Evolutionary conservation across 2,329 filamentous ascomycete species (phyloP), one percentile per base, ranked within the genome.

Genomic region (Fusarium redolens): DNA sequence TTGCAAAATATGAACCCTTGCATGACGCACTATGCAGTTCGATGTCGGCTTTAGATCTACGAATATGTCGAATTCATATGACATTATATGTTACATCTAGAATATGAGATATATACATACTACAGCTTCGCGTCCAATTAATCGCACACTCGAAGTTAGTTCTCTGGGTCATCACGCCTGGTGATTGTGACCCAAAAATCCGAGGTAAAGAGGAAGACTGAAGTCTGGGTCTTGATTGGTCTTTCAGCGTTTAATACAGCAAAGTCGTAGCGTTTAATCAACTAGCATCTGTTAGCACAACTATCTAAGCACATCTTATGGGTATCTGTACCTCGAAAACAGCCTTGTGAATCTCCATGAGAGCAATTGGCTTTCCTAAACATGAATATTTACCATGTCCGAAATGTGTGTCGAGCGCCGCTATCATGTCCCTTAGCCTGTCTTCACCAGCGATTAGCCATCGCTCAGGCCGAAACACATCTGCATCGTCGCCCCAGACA

Each of bases 391-490:
- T 81, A 1, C 86, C 85, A n/a, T 82, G 78, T 1, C 85, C 84
- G 65, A 87, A 88, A 17, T 84, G 78, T 4, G 83, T 78, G 35
- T 86, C 85, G 22, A 83, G 61, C 0, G 81, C 83, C 1, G 77
- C 74, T 10, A 78, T 73, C 80, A 85, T 86, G 3, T 68, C 73
- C 22, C 65, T 78, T 15, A 82, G 65, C 37, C 81, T 76, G 0
- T 79, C 79, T 3, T 70, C 72, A 1, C 78, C 75, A 1, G 78
- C 79, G 30, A 83, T 81, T 10, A 90, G 71, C 88, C 88, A 90
- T 44, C 88, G 77, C 78, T 89, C 88, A 0, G 88, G 88, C 13
- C 87, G 79, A 64, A 83, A 90, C 14, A 81, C 78, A 28, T 88
- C 86, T 2, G 86, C 85, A 50, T 90, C 88, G 0, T 79, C 66